Percentiles rank a stretch among this genome's conserved stretches.
Evolutionary conservation across 2,329 filamentous ascomycete genomes (phyloP).

Genomic region (Phaeosphaeriaceae sp.): DNA sequence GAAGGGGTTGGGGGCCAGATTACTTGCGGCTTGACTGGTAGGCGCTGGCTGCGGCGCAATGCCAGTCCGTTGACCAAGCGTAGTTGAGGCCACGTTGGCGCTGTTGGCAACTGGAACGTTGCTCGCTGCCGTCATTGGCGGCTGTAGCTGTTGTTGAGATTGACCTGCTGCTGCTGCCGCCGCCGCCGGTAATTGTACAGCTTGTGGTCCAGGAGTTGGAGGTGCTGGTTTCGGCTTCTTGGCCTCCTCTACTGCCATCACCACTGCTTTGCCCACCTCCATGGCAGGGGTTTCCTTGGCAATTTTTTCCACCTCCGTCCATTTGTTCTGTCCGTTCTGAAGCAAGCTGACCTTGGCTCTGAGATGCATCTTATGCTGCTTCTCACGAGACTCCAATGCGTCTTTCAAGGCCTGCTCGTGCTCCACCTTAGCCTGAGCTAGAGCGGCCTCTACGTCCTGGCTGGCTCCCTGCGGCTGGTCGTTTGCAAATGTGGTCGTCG

Average conservation of each 20-base stretch:
- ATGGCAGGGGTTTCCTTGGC: conserved; percentile 84
- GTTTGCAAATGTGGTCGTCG: conserved; percentile 10
- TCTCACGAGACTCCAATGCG: conserved; percentile 55
- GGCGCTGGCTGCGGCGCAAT: background rate
- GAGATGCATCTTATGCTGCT: conserved; percentile 56
- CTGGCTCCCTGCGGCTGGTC: conserved; percentile 17
- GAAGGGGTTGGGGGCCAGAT: conserved; percentile 17
- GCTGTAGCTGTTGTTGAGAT: conserved; percentile 17
- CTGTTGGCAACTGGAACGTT: background rate
- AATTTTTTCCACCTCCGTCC: conserved; percentile 80
- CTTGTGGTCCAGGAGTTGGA: conserved; percentile 24
- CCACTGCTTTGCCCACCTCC: conserved; percentile 87
- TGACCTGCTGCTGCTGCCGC: conserved; percentile 4
- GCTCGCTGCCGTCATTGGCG: conserved; percentile 12
- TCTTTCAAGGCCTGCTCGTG: conserved; percentile 49
- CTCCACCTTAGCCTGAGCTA: conserved; percentile 35
- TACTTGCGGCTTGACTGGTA: conserved; percentile 13
- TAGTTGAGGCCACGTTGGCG: background rate
- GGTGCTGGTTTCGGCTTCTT: conserved; percentile 65
- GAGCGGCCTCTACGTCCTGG: conserved; percentile 24
- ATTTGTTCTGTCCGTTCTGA: conserved; percentile 70
- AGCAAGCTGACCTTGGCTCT: conserved; percentile 69
- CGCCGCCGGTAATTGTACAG: conserved; percentile 16
- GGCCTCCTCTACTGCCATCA: conserved; percentile 77
- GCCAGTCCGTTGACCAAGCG: conserved; percentile 6